Base-by-base conservation (phyloP, 257 asterid species). In the Lithospermum erythrorhizon region DNA sequence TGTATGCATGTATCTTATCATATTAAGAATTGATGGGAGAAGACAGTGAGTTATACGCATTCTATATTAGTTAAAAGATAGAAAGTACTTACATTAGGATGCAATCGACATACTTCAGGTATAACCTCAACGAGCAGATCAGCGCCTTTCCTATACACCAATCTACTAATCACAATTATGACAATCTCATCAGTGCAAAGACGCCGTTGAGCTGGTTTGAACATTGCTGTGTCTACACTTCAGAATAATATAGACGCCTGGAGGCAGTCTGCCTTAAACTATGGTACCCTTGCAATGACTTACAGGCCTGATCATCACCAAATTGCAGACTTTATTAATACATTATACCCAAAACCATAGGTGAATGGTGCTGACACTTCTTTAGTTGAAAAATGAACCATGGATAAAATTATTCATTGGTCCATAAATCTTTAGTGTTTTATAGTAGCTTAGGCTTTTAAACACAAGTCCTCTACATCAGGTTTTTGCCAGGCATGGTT, bases 211-310 rank as follows among this genome's bases (percentile, higher is more conserved):
- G 95, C 95, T 76, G 95, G 97, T 69, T 75, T 93, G 66, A 89
- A 93, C 97, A 89, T 80, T n/a, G 95, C 89, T 6, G 99, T 89
- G 75, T 89, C 97, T 58, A 89, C 99, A 61, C 95, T 93, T 93
- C 27, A 96, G 97, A 72, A 93, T 86, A 49, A 89, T 96, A 71
- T 72, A 93, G 59, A 89, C 99, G 79, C 83, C 95, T 45, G 97
- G 97, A n/a, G 95, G 91, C 82, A 86, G 71, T 24, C 97, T 25
- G 99, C 83, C 63, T 96, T 82, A 65, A 68, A 93, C 99, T 27
- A 95, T 93, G 70, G 83, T 93, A 69, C 86, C 96, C 78, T 89
- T 93, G n/a, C n/a, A n/a, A n/a, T n/a, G n/a, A n/a, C n/a, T n/a
- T n/a, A n/a, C n/a, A n/a, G n/a, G n/a, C n/a, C n/a, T n/a, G n/a